Evolutionary conservation across 2,329 filamentous ascomycete species (phyloP), one percentile per base, ranked within the genome.

Genomic region (Pyrenochaeta sp.): DNA sequence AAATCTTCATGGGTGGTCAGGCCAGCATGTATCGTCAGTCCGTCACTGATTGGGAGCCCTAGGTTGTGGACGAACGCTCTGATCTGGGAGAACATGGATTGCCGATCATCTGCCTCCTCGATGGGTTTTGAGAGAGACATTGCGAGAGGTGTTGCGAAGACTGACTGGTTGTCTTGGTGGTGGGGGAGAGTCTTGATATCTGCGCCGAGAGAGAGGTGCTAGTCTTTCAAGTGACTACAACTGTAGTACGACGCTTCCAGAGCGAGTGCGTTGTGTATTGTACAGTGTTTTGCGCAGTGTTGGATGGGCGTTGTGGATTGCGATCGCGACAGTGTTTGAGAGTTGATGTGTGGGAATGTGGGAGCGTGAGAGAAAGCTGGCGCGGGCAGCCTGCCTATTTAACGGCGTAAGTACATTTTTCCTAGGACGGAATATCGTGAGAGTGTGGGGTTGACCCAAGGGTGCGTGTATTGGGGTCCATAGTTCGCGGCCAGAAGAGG

Each of bases 1-100:
- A 69, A 50, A 43, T 71, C 67, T 44, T 71, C 67, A 20, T 71
- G 67, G 6, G 54, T 52, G 11, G 54, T 58, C 14, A 53, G 35
- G n/a, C 52, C 53, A 6, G 63, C 65, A 40, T 71, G 67, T 3
- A 58, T 39, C 11, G 60, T 53, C 13, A 71, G 53, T 6, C 52
- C 44, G 7, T 60, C 49, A 31, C 56, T 61, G 19, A 47, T 41
- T 19, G 58, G 43, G 13, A 68, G 44, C 1, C 57, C 60, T 6
- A 67, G 47, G 18, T 43, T 39, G 14, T 51, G 45, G 14, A 68
- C 46, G 19, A 55, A 60, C 17, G 50, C 55, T 22, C 50, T 55
- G 35, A 68, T 52, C 15, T 48, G 44, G n/a, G 53, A 42, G 41
- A 51, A 52, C 44, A 52, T 48, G 26, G 40, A 49, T 24, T 54